Percentiles rank a stretch among this genome's conserved stretches.
Evolutionary conservation across 164 flowering plant genomes (phyloP).

Genomic region (Berberis vulgaris): DNA sequence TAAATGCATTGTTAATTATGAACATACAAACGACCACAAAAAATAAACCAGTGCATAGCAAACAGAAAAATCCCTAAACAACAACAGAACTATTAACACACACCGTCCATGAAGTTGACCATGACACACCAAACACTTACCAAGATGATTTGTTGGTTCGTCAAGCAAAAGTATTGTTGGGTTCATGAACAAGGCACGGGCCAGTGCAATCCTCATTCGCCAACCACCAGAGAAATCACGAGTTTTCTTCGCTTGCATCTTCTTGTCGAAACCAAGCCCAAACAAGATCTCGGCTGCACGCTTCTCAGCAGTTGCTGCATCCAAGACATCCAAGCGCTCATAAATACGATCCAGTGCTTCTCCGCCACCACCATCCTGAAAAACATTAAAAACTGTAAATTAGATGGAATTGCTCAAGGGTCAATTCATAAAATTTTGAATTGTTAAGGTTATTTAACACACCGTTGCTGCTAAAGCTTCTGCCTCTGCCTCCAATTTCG

Average conservation of each 20-base stretch:
- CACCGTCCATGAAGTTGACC: no score
- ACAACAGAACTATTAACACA: no score
- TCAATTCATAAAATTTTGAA: no score
- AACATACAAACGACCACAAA: no score
- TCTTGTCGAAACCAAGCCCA: slow-evolving; percentile 87
- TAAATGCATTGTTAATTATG: no score
- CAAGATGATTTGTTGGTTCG: slow-evolving; percentile 96
- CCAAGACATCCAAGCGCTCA: slow-evolving; percentile 83
- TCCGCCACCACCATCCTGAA: slow-evolving; percentile 82
- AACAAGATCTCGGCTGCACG: slow-evolving; percentile 91
- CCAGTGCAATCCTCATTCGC: slow-evolving; percentile 96
- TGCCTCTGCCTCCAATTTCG: slow-evolving; percentile 76
- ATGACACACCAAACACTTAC: slow-evolving; percentile 20
- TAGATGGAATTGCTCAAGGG: no score
- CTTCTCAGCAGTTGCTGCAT: slow-evolving; percentile 85
- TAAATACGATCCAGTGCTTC: slow-evolving; percentile 72
- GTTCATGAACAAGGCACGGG: slow-evolving; percentile 82
- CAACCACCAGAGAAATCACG: slow-evolving; percentile 95
- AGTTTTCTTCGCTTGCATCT: slow-evolving; percentile 85
- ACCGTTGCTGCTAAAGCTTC: slow-evolving; percentile 55
- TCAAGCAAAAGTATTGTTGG: slow-evolving; percentile 81
- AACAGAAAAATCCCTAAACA: no score
- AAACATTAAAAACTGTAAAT: not conserved
- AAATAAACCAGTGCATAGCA: no score
- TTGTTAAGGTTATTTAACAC: slow-evolving; percentile 1